Evolutionary conservation across 2,329 filamentous ascomycete species (phyloP), one percentile per base, ranked within the genome.

Genomic region (Fusarium tricinctum): DNA sequence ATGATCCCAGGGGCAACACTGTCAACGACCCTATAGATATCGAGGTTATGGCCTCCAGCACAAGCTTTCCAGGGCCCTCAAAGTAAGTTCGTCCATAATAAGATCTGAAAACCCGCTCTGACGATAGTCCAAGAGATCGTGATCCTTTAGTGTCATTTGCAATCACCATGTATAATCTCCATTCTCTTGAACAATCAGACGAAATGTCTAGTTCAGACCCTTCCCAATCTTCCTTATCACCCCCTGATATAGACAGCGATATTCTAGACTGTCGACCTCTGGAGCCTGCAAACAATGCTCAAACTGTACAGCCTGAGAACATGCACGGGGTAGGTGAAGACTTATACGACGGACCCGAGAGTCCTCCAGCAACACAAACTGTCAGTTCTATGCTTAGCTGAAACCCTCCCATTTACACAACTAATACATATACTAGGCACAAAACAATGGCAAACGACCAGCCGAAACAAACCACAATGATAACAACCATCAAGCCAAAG

Each of bases 21-120:
- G 43, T 32, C 6, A n/a, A 57, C 15, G 22, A 66, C 8, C 61
- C 63, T 7, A 61, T 66, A 4, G 59, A 69, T 7, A 9, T 69
- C 7, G 65, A 66, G 35, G 32, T 20, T 13, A 66, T 51, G 60
- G 6, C 35, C 17, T 14, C 47, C 2, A 23, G 23, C 2, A 13
- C 17, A 15, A 50, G 23, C 4, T 6, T 8, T 2, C 4, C 66
- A 1, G 32, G 14, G 0, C 2, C 8, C 4, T 22, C 60, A 5
- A 42, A 2, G 66, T 69, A 45, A 40, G 65, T 44, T 38, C 39
- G 20, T 19, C 9, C 19, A 50, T 6, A 6, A 5, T 6, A 9
- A 17, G 8, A 13, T 14, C 15, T 12, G n/a, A 43, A 23, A 10
- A 33, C 26, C 17, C 9, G 23, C 22, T n/a, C 43, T 44, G 2